Evolutionary conservation across 495 filamentous ascomycete species (phyloP).

Genomic region (Corynascus novoguineensis): DNA sequence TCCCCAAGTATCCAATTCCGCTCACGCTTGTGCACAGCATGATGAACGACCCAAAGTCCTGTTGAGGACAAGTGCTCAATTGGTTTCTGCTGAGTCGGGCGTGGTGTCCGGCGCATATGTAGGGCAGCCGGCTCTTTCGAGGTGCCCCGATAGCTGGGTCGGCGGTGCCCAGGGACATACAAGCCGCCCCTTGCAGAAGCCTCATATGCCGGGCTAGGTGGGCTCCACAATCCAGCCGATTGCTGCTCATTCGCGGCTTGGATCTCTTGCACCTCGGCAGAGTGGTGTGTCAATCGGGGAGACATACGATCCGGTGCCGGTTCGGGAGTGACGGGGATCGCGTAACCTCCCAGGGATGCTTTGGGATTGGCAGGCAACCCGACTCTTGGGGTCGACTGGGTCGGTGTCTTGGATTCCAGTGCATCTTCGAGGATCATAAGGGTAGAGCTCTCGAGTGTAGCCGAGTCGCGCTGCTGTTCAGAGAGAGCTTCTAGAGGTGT

Average conservation of each 20-base stretch:
- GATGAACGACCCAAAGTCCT: constrained; percentile 28
- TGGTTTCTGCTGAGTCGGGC: constrained; percentile 23
- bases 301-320: constrained; percentile 5
- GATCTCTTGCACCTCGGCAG: constrained; percentile 17
- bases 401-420: constrained; percentile 1
- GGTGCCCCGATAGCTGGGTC: constrained; percentile 31
- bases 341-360: constrained; percentile 13
- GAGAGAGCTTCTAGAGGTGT: constrained; percentile 22
- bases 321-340: background rate
- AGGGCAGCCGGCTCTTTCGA: constrained; percentile 33
- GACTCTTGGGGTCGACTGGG: constrained; percentile 16
- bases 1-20: constrained; percentile 29
- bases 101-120: constrained; percentile 25
- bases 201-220: background rate
- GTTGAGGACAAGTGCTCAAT: constrained; percentile 28
- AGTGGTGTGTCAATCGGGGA: constrained; percentile 13
- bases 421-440: constrained; percentile 24
- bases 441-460: constrained; percentile 26
- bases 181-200: constrained; percentile 18
- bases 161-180: constrained; percentile 21
- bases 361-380: constrained; percentile 19
- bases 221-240: constrained; percentile 25
- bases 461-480: constrained; percentile 19
- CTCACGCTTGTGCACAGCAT: constrained; percentile 10
- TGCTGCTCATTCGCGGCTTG: constrained; percentile 12